Base-by-base conservation (phyloP, 352 stramenopile species). In the Phytophthora nicotianae region DNA sequence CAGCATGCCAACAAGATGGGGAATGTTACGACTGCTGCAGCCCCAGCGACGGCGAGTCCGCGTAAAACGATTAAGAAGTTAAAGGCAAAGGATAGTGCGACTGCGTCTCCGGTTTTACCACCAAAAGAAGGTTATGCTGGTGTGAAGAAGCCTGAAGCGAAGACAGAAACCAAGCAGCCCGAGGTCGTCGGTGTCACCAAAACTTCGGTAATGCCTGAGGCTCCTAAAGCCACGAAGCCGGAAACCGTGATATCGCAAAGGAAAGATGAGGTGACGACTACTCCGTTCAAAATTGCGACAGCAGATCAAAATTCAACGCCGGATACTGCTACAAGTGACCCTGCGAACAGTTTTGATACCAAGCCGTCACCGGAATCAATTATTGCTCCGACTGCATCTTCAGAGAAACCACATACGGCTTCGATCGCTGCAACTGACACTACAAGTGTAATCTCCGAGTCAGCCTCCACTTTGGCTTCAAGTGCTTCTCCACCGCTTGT, bases 1-100 rank as follows among this genome's bases (percentile, higher is more conserved):
- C 13, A 53, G 23, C 26, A 57, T 24, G 29, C n/a, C 16, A 24
- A 49, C 6, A 61, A 60, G 23, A 47, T 38, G 21, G 41, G 58
- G 7, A 43, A 2, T 38, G 17, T 8, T 1, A 23, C 10, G 33
- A 38, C 24, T 37, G 16, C 11, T 40, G 19, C n/a, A 27, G 13
- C 24, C 21, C 58, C 49, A 21, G 17, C 38, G 33, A 72, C 45
- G 9, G 21, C 35, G 49, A 61, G 16, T 41, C 24, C 46, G 20
- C 27, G 13, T 11, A 46, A 64, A 17, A 37, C n/a, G 14, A 11
- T 52, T 0, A 65, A 68, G 11, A 60, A 62, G 37, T 14, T 57
- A 23, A 56, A 59, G 21, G 9, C 21, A 5, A 56, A 43, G 5
- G 10, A 3, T 37, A n/a, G 3, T 17, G 26, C 16, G 6, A n/a